Conservation (phyloP, 306 rosid species). For the Hippophae gyantsensis region DNA sequence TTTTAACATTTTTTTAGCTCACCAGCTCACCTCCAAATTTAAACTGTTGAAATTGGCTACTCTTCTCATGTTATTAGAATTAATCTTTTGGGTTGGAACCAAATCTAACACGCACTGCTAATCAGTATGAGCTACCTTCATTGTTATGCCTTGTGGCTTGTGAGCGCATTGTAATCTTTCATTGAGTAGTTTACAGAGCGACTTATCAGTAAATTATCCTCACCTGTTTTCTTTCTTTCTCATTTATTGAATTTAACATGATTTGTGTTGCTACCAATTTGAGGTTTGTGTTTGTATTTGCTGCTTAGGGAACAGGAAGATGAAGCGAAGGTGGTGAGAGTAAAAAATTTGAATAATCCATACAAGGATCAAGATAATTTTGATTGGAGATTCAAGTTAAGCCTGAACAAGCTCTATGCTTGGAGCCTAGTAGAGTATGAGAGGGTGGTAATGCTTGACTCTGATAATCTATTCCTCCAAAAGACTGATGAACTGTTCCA, state of each 20-base stretch:
- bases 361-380: conserved; percentile 54
- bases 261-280: not conserved
- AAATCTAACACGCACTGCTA: too few species aligned
- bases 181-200: not conserved
- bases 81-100: too few species aligned
- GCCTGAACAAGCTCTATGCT: conserved; percentile 76
- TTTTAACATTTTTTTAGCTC: too few species aligned
- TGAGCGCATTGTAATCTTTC: not conserved
- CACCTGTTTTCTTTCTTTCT: not conserved
- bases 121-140: not conserved
- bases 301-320: conserved; percentile 63
- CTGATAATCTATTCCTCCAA: conserved; percentile 78
- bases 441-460: conserved; percentile 78
- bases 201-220: not conserved
- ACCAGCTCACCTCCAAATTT: too few species aligned
- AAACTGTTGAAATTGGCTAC: too few species aligned
- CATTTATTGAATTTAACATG: not conserved
- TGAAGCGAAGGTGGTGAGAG: conserved; percentile 78
- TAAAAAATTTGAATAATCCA: conserved; percentile 72
- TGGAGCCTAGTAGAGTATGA: conserved; percentile 83
- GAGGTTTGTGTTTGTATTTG: not conserved
- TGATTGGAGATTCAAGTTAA: conserved; percentile 62
- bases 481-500: conserved; percentile 73
- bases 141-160: too few species aligned
- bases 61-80: too few species aligned